Percentiles rank a stretch among this genome's conserved stretches.
Conservation (phyloP, 345 rosid genomes). For the Eucalyptus erythrocorys region DNA sequence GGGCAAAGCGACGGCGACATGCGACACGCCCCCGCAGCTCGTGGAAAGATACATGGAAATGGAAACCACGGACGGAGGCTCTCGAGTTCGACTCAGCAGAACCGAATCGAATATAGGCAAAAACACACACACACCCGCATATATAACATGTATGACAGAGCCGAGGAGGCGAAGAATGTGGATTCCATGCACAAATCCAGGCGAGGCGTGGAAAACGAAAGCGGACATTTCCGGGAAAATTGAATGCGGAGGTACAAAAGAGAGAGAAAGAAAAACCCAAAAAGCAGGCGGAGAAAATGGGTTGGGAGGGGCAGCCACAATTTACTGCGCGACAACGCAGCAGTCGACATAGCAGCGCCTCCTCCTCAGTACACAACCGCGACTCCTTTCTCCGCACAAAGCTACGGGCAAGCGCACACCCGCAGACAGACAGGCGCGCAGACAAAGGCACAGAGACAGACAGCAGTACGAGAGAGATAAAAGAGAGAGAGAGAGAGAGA, state of each 20-base stretch:
- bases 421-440: neutral
- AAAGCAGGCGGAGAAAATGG: neutral
- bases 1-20: neutral
- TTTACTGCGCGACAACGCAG: neutral
- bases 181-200: neutral
- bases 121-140: neutral
- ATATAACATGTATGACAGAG: neutral
- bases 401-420: neutral
- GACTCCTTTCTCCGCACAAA: neutral
- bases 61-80: neutral
- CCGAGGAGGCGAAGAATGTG: neutral
- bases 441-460: neutral
- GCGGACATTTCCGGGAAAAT: neutral
- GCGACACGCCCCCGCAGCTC: neutral
- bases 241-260: neutral
- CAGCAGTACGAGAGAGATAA: neutral
- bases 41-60: neutral
- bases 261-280: neutral
- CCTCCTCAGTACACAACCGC: neutral
- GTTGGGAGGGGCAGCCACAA: neutral
- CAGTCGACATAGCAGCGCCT: conserved; percentile 18
- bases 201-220: neutral
- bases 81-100: neutral
- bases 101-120: neutral
- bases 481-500: neutral